Evolutionary conservation across 257 asterid species (phyloP).

Genomic region (Solanum dulcamara): DNA sequence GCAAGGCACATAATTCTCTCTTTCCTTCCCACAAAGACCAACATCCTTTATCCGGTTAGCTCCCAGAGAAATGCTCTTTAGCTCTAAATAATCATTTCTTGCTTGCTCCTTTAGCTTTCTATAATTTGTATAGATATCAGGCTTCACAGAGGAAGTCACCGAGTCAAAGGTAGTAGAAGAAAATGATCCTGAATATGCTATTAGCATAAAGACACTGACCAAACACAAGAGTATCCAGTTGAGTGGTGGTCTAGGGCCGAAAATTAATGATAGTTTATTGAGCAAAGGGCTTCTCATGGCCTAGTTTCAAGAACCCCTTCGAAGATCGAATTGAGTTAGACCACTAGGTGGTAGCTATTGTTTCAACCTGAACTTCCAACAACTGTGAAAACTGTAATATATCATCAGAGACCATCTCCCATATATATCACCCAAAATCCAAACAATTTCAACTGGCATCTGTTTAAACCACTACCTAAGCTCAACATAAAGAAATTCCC

Average conservation of each 20-base stretch:
- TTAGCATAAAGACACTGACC: slow-evolving; percentile 45
- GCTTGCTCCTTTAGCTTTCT: slow-evolving; percentile 73
- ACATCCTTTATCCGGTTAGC: slow-evolving; percentile 40
- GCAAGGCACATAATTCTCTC: slow-evolving; percentile 86
- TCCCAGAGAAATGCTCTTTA: slow-evolving; percentile 40
- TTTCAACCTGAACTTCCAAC: slow-evolving; percentile 32
- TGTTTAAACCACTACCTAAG: slow-evolving; percentile 11
- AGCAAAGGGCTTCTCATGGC: slow-evolving; percentile 92
- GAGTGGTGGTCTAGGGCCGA: slow-evolving; percentile 67
- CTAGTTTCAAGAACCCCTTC: slow-evolving; percentile 23
- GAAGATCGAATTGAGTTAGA: slow-evolving; percentile 1
- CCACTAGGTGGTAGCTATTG: slow-evolving; percentile 17
- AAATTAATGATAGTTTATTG: slow-evolving; percentile 38
- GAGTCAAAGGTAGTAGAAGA: slow-evolving; percentile 44
- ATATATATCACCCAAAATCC: slow-evolving; percentile 25
- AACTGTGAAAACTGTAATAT: slow-evolving; percentile 19
- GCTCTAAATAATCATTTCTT: slow-evolving; percentile 54
- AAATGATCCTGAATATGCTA: slow-evolving; percentile 57
- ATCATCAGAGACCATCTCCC: slow-evolving; percentile 40
- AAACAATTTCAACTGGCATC: slow-evolving; percentile 30
- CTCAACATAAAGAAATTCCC: slow-evolving; percentile 9
- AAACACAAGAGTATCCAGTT: slow-evolving; percentile 70
- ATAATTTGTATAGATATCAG: slow-evolving; percentile 43
- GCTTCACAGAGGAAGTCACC: slow-evolving; percentile 31
- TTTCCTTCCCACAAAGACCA: slow-evolving; percentile 78